Conservation (phyloP, 2,329 filamentous ascomycete genomes). For the Monilinia fructicola region DNA sequence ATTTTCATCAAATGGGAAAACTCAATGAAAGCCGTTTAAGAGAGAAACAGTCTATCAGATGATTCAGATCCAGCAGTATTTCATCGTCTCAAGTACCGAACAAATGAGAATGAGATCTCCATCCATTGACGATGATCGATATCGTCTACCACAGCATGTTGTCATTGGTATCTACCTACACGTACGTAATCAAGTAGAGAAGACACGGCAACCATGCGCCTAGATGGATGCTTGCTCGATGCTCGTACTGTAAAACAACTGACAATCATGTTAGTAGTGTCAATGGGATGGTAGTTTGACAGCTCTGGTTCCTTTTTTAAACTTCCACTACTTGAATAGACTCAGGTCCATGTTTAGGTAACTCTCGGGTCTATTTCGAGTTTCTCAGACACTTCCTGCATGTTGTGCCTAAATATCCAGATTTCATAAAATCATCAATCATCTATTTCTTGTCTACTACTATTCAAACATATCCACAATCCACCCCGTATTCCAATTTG, state of each 20-base stretch:
- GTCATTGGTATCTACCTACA: too few species aligned
- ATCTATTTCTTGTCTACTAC: too few species aligned
- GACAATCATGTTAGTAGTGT: not conserved
- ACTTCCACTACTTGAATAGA: not conserved
- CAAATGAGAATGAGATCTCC: not conserved
- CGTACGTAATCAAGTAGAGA: conserved; percentile 4
- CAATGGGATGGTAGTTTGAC: conserved; percentile 1
- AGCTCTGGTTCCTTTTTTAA: not conserved
- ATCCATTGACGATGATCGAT: not conserved
- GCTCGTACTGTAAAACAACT: conserved; percentile 8
- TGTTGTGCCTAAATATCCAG: not conserved
- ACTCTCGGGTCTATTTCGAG: not conserved
- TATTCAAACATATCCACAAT: too few species aligned
- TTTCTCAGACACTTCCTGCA: not conserved
- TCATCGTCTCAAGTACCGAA: conserved; percentile 11
- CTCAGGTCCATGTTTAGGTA: not conserved
- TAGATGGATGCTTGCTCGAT: not conserved
- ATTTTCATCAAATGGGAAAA: not conserved
- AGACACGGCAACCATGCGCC: not conserved
- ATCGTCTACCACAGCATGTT: not conserved
- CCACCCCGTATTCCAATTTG: too few species aligned
- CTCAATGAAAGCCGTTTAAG: not conserved
- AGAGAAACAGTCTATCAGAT: not conserved
- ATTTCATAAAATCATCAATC: conserved; percentile 5
- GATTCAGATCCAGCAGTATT: not conserved